phyloP scores from a whole-genome alignment of 306 rosid genomes.

The Malus domestica region ASM211411v1 NC_041795.1:30816501-30817000 shows the following conservation, averaged over 20 bases:
- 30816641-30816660: constrained; percentile 61
- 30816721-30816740: constrained; percentile 27
- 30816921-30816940: not conserved
- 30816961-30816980: too few relatives aligned
- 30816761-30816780: not conserved
- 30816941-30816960: too few relatives aligned
- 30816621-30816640: constrained; percentile 51
- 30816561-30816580: constrained; percentile 28
- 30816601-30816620: constrained; percentile 81
- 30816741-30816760: constrained; percentile 17
- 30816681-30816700: constrained; percentile 7
- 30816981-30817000: too few relatives aligned
- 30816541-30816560: constrained; percentile 28
- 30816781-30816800: not conserved
- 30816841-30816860: not conserved
- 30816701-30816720: constrained; percentile 13
- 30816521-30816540: constrained; percentile 51
- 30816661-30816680: constrained; percentile 48
- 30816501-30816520: constrained; percentile 60
- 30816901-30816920: not conserved
- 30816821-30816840: not conserved
- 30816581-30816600: constrained; percentile 74
- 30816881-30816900: not conserved
- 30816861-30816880: not conserved
- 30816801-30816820: not conserved